Conservation (phyloP, 1,284 basidiomycete species). For the Microbotryum intermedium region DNA sequence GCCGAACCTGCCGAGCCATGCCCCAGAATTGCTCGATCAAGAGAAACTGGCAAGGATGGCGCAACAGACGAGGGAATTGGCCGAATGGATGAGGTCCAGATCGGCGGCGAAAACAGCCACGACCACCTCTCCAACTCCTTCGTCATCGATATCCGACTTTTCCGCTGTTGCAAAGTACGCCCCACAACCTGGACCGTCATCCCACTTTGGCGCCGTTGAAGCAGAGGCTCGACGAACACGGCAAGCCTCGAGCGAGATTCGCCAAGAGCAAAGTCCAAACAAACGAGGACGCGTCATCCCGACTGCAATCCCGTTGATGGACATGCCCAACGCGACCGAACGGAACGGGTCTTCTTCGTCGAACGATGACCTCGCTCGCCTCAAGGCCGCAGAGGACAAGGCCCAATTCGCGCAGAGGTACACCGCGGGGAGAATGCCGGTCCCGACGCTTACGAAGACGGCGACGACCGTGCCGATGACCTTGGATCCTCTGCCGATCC, state of each 20-base stretch:
- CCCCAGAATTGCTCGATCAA: not conserved
- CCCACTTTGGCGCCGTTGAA: not conserved
- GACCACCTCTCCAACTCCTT: not conserved
- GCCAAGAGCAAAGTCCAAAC: not conserved
- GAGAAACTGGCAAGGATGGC: constrained; percentile 8
- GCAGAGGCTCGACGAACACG: not conserved
- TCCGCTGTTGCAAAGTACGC: not conserved
- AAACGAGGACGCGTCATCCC: not conserved
- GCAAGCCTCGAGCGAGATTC: not conserved
- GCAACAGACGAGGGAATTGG: constrained; percentile 10
- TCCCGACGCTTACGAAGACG: too few species aligned
- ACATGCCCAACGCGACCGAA: too few species aligned
- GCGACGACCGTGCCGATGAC: too few species aligned
- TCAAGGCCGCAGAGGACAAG: too few species aligned
- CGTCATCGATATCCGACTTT: too few species aligned
- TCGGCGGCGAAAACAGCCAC: not conserved
- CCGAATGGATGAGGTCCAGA: not conserved
- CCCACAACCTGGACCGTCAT: not conserved
- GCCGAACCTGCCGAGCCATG: not conserved
- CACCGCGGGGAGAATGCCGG: too few species aligned
- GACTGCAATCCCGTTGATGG: too few species aligned
- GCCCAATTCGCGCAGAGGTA: too few species aligned
- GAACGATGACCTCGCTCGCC: too few species aligned
- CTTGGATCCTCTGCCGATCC: too few species aligned
- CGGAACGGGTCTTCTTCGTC: too few species aligned